Percentiles rank a stretch among this genome's conserved stretches.
phyloP scores from a whole-genome alignment of 805 yeast genomes.

The Helenozyma rhizophorensis region DNA sequence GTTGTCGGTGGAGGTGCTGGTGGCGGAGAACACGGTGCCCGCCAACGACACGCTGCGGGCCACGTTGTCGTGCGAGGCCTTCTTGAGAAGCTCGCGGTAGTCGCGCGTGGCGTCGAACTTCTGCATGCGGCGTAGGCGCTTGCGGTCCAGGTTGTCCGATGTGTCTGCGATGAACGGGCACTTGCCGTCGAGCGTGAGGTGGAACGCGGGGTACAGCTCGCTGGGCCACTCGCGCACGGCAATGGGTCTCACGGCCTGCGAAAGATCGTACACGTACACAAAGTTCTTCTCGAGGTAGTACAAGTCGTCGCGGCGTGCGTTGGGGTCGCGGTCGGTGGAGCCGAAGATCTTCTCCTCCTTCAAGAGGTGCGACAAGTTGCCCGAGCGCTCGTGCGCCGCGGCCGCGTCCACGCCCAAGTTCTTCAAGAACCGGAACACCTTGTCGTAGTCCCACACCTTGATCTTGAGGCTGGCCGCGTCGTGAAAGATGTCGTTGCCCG shows the following conservation, averaged over 20 bases:
- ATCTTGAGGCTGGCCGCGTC: constrained; percentile 57
- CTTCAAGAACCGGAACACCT: constrained; percentile 72
- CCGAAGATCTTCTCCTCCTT: constrained; percentile 84
- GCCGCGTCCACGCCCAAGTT: constrained; percentile 43
- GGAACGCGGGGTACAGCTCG: constrained; percentile 51
- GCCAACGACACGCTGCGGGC: constrained; percentile 3
- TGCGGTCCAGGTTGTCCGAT: constrained; percentile 36
- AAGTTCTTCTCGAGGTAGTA: constrained; percentile 71
- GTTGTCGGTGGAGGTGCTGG: constrained; percentile 13
- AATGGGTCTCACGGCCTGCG: constrained; percentile 74
- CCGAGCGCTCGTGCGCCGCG: constrained; percentile 13
- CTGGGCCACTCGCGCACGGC: constrained; percentile 76
- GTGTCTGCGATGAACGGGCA: constrained; percentile 77
- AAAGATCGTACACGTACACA: constrained; percentile 74
- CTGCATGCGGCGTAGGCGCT: constrained; percentile 34
- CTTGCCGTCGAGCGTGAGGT: constrained; percentile 64
- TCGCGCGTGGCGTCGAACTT: constrained; percentile 39
- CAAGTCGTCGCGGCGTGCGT: constrained; percentile 78
- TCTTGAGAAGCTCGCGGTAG: constrained; percentile 35
- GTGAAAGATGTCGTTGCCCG: constrained; percentile 58
- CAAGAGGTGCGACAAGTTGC: constrained; percentile 47
- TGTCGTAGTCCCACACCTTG: constrained; percentile 86
- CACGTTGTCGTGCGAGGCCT: constrained; percentile 31
- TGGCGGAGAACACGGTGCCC: constrained; percentile 4
- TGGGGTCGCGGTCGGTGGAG: constrained; percentile 83